These are phyloP conservation scores for Trametes versicolor DNA, from an alignment of 1,284 basidiomycete species.

Conservation along the genomic window DNA sequence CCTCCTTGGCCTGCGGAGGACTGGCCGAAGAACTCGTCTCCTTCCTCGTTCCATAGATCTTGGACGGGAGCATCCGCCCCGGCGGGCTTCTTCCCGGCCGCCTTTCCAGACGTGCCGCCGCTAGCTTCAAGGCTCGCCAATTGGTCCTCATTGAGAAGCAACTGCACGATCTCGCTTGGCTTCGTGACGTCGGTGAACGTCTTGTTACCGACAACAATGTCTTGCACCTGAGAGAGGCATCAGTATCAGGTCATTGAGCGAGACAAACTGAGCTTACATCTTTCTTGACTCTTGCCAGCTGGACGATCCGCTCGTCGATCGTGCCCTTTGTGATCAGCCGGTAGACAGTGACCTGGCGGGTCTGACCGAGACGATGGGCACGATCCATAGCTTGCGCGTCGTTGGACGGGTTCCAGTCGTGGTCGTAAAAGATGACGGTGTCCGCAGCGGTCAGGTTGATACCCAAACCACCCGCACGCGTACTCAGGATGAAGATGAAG, in stretches of 20 bases:
- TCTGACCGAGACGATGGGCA: slow-evolving; percentile 98
- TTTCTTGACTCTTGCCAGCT: slow-evolving; percentile 95
- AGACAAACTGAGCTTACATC: slow-evolving; percentile 67
- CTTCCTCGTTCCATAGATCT: slow-evolving; percentile 86
- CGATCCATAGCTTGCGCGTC: slow-evolving; percentile 99
- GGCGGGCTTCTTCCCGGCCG: slow-evolving; percentile 49
- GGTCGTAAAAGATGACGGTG: slow-evolving; percentile 98
- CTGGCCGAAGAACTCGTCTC: slow-evolving; percentile 84
- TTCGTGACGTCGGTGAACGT: slow-evolving; percentile 92
- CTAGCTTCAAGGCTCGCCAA: slow-evolving; percentile 66
- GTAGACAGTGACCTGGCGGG: slow-evolving; percentile 98
- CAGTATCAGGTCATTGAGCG: neutral
- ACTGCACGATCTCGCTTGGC: slow-evolving; percentile 96
- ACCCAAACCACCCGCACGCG: slow-evolving; percentile 96
- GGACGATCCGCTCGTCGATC: slow-evolving; percentile 98
- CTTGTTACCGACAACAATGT: slow-evolving; percentile 99
- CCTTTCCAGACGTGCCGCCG: slow-evolving; percentile 50
- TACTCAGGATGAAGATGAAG: slow-evolving; percentile 96
- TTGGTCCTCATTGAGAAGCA: slow-evolving; percentile 96
- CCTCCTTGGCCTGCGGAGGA: slow-evolving; percentile 31
- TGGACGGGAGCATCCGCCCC: slow-evolving; percentile 55
- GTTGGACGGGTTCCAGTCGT: slow-evolving; percentile 99
- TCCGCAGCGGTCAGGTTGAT: slow-evolving; percentile 99
- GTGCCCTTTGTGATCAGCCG: slow-evolving; percentile 96
- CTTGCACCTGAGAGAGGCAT: slow-evolving; percentile 80